phyloP scores from a whole-genome alignment of 2,329 filamentous ascomycete species.

The Fusarium globosum region DNA sequence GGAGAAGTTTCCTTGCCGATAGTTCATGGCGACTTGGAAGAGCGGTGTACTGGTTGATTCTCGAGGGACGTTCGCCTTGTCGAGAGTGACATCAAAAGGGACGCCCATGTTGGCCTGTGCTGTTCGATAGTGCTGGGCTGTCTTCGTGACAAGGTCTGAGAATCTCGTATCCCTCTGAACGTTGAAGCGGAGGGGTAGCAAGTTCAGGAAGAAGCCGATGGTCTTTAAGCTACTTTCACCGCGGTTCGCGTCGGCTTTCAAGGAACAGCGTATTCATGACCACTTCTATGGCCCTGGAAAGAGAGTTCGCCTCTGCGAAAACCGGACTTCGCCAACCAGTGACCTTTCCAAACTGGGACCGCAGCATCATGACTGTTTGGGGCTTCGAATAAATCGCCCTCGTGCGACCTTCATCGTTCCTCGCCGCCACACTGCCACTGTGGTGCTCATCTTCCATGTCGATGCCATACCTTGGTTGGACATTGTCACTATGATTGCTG shows the following conservation, averaged over 20 bases:
- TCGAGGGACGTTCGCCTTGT: background rate
- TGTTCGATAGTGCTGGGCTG: background rate
- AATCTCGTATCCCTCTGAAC: background rate
- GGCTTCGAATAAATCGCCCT: accelerated
- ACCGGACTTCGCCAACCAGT: too few relatives aligned
- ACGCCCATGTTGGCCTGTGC: background rate
- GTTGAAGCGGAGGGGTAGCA: background rate
- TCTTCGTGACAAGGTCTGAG: background rate
- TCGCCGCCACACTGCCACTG: accelerated
- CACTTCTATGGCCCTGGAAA: too few relatives aligned
- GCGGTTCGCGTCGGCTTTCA: background rate
- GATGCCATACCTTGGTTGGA: accelerated
- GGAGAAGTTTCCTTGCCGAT: background rate
- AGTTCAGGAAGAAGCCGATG: constrained; percentile 1
- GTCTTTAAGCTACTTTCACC: background rate
- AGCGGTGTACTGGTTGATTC: background rate
- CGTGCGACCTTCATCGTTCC: too few relatives aligned
- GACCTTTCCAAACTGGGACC: too few relatives aligned
- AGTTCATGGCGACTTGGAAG: constrained; percentile 2
- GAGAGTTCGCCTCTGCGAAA: too few relatives aligned
- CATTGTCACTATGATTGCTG: accelerated
- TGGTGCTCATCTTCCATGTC: too few relatives aligned
- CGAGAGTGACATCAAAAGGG: background rate
- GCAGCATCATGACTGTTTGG: too few relatives aligned
- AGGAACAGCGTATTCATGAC: too few relatives aligned